These are phyloP conservation scores for Aspergillus arachidicola DNA, from an alignment of 2,329 filamentous ascomycete species.

Conservation along the genomic window DNA sequence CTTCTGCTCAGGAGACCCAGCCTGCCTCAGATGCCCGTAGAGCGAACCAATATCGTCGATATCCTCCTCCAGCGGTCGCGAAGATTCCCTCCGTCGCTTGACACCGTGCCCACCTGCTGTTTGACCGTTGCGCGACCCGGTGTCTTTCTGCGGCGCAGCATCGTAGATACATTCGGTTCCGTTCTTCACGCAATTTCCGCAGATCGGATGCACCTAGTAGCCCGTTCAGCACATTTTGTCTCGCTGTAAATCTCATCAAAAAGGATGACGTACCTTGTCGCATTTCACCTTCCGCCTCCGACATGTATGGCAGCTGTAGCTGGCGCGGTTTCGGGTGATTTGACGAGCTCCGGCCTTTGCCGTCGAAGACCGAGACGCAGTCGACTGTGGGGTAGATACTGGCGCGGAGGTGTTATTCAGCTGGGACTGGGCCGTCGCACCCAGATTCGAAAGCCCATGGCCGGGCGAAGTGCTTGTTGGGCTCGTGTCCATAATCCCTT, in stretches of 20 bases:
- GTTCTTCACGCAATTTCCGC: constrained; percentile 49
- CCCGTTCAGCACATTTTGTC: neutral
- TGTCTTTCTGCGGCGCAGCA: constrained; percentile 31
- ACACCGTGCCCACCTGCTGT: constrained; percentile 30
- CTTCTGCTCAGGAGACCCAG: constrained; percentile 29
- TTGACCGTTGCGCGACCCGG: constrained; percentile 12
- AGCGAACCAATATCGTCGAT: constrained; percentile 37
- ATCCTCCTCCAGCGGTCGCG: constrained; percentile 32
- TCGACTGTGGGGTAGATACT: constrained; percentile 9
- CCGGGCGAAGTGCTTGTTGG: constrained; percentile 16
- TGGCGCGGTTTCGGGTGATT: constrained; percentile 51
- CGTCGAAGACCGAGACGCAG: constrained; percentile 5
- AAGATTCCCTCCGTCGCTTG: constrained; percentile 38
- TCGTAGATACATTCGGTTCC: constrained; percentile 48
- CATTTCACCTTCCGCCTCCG: constrained; percentile 52
- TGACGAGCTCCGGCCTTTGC: constrained; percentile 39
- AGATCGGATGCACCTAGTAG: constrained; percentile 45
- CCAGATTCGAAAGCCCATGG: constrained; percentile 15
- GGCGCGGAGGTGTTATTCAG: constrained; percentile 10
- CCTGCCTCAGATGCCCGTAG: constrained; percentile 31
- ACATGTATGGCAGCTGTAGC: constrained; percentile 52
- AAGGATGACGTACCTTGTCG: constrained; percentile 37
- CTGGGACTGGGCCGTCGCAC: constrained; percentile 9
- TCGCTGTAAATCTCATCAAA: neutral
- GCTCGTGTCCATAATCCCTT: constrained; percentile 26